These are phyloP conservation scores for Zelopaecilomyces penicillatus DNA, from an alignment of 2,329 filamentous ascomycete species.

Conservation along the genomic window DNA sequence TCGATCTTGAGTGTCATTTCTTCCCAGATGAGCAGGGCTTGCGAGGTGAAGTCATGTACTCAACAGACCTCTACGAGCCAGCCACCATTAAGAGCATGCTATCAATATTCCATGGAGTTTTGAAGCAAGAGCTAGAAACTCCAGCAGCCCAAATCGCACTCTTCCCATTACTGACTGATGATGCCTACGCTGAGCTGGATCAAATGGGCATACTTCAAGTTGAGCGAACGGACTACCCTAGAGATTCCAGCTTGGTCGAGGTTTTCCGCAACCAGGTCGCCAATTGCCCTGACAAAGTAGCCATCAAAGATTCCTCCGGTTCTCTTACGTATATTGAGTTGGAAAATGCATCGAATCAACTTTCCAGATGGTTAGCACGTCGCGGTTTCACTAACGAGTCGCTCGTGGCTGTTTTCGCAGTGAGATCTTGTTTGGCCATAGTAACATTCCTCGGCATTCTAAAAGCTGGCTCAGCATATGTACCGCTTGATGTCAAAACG, in stretches of 20 bases:
- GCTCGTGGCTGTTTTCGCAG: conserved; percentile 13
- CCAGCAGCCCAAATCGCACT: conserved; percentile 6
- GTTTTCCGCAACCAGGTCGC: conserved; percentile 16
- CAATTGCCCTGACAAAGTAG: conserved; percentile 6
- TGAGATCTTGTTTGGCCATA: conserved; percentile 14
- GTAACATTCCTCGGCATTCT: conserved; percentile 17
- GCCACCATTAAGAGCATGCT: conserved; percentile 14
- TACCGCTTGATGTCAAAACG: conserved; percentile 15
- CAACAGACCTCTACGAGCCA: conserved; percentile 14
- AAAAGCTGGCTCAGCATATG: conserved; percentile 18
- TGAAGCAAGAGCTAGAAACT: conserved; percentile 10
- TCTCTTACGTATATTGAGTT: conserved; percentile 15
- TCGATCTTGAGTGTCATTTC: conserved; percentile 19
- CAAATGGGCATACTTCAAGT: conserved; percentile 12
- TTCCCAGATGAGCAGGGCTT: conserved; percentile 12
- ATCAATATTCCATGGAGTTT: conserved; percentile 11
- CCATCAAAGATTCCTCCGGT: conserved; percentile 11
- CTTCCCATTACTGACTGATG: conserved; percentile 5
- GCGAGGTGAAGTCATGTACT: conserved; percentile 10
- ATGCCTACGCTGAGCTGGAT: conserved; percentile 4
- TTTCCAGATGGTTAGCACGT: conserved; percentile 12
- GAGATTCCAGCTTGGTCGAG: conserved; percentile 15
- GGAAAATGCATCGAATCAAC: conserved; percentile 10
- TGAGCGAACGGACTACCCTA: conserved; percentile 10
- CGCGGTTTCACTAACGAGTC: conserved; percentile 8